Evolutionary conservation across 176 grass and related monocot species (phyloP), one percentile per base, ranked within the genome.

Genomic region (Musa schizocarpa): DNA sequence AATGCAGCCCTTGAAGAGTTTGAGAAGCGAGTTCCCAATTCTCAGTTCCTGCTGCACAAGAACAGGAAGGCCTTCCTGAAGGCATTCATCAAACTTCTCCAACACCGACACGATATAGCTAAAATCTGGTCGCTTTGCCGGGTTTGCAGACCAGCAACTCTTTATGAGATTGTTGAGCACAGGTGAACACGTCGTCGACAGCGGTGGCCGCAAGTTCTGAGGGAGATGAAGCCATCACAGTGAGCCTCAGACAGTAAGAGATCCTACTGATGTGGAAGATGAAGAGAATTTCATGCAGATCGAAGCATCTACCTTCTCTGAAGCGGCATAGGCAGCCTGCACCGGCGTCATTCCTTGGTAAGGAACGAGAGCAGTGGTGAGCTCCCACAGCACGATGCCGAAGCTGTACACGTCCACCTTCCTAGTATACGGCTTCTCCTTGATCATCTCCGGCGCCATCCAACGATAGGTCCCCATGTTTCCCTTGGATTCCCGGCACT

Each of bases 341-440:
- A 99, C 96, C 2, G 96, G 95, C 1, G 96, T 99, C 96, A 99
- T 99, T 20, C 96, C 96, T 74, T 99, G 91, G 81, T 89, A 99
- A 1, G 96, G 95, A 10, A 95, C 88, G 9, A 99, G 86, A 51
- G 89, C 92, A 13, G 96, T 99, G 22, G 96, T 99, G 72, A 99
- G 82, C 77, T 99, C 96, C 96, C 96, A 99, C 52, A 99, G 84
- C 69, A 99, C 96, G 77, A 99, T 92, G 23, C 96, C 91, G 61
- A 99, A 99, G 78, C 96, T 99, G 69, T 99, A 99, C 9, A 99
- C 96, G 21, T 99, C 96, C 0, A 99, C 91, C 85, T 95, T 95
- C 66, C 88, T 83, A 0, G 96, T 99, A 78, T 85, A 99, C 0
- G 91, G 91, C 82, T 95, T 99, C 69, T 99, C 96, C 84, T 89